A percentile compares a stretch with the other conserved stretches of the same genome.
These are phyloP conservation scores for Corynespora cassiicola DNA, from an alignment of 2,329 filamentous ascomycete genomes.

Conservation along the genomic window DNA sequence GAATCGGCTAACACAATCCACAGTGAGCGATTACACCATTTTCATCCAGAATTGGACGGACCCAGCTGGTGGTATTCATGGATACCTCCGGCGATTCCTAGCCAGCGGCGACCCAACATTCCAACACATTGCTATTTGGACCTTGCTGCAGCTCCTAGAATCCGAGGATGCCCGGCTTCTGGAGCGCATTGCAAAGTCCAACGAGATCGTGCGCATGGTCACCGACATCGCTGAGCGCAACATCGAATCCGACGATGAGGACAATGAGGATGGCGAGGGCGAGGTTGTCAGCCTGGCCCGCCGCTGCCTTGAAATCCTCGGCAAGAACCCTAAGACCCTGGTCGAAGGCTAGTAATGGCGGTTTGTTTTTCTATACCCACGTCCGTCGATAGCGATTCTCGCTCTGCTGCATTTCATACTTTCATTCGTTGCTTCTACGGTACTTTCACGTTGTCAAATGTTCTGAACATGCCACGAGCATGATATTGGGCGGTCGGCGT, in stretches of 20 bases:
- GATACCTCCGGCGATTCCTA: conserved; percentile 91
- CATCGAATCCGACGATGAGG: conserved; percentile 84
- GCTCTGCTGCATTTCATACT: conserved; percentile 23
- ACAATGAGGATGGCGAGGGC: conserved; percentile 87
- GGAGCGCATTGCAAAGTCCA: conserved; percentile 84
- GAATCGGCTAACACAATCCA: conserved; percentile 31
- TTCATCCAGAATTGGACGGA: conserved; percentile 95
- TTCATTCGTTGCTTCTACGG: conserved; percentile 31
- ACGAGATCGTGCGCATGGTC: conserved; percentile 91
- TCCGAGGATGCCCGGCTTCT: conserved; percentile 93
- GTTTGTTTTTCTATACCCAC: conserved; percentile 28
- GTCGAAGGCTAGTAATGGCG: conserved; percentile 71
- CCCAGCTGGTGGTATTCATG: conserved; percentile 92
- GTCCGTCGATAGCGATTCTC: conserved; percentile 23
- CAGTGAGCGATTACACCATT: conserved; percentile 95
- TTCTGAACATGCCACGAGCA: conserved; percentile 24
- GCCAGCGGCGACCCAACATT: conserved; percentile 95
- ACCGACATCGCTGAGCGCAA: conserved; percentile 88
- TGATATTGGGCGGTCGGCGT: conserved; percentile 35
- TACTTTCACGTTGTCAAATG: conserved; percentile 29
- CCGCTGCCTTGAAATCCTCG: conserved; percentile 85
- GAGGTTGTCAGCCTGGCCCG: conserved; percentile 92
- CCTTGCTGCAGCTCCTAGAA: conserved; percentile 90
- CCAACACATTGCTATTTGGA: conserved; percentile 99
- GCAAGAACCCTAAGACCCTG: conserved; percentile 78